Evolutionary conservation across 495 filamentous ascomycete genomes (phyloP), one percentile per base, ranked within the genome.

Genomic region (Melanomma pulvis-pyrius): DNA sequence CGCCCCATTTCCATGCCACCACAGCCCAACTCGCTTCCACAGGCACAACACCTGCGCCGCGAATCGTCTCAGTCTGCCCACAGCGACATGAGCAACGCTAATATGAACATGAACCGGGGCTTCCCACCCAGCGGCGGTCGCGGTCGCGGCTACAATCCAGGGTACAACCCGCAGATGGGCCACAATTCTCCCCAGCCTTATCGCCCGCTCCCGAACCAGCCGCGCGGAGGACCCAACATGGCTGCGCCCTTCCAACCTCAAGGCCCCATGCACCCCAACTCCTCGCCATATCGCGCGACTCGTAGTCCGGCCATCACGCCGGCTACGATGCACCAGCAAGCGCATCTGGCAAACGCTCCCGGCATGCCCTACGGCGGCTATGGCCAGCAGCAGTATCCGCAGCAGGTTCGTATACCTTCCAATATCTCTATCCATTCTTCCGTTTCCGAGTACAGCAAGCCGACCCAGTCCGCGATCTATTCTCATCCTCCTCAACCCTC

Each of bases 41-140:
- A 90, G 71, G 78, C 84, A 34, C 84, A 82, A 70, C 92, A 97
- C 74, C 80, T 90, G 56, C 88, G 92, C 53, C 87, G 90, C 69
- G 89, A 92, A 72, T 96, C 92, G 19, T 88, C 90, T 4, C 88
- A 91, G 75, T 92, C 90, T 13, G 82, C 86, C 50, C 89, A 92
- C 73, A 88, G 87, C 76, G 91, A 96, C 56, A 85, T 88, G 79
- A 83, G 83, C 74, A 87, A 86, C 75, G 79, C 81, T 68, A 84
- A 74, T 73, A 84, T 76, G 82, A 68, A 52, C 48, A 65, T 63
- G 54, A 72, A 72, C 47, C 63, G 75, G 1, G 63, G 69, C 24
- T 76, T 65, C 58, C 36, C 44, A 5, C 65, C 68, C 78, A 87
- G 79, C 28, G 82, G 82, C 39, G 85, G 89, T 58, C 88, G 90